These are phyloP conservation scores for Aspergillus proliferans DNA, from an alignment of 2,329 filamentous ascomycete species.

Conservation along the genomic window DNA sequence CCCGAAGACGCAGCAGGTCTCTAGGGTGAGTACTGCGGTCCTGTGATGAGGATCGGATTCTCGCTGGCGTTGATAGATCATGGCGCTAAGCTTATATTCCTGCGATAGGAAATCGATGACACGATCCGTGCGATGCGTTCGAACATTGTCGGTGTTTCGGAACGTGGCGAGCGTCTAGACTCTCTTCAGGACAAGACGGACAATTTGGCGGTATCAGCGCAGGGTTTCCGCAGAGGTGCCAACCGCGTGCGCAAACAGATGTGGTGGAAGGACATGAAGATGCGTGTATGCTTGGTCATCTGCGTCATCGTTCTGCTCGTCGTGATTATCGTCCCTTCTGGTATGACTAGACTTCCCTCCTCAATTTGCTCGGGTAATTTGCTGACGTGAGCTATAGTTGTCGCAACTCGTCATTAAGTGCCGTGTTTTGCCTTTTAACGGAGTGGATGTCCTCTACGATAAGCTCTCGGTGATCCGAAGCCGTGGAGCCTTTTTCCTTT, in stretches of 20 bases:
- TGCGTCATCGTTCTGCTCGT: slow-evolving; percentile 87
- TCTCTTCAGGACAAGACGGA: slow-evolving; percentile 87
- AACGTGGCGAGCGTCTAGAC: slow-evolving; percentile 85
- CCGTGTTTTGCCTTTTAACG: slow-evolving; percentile 7
- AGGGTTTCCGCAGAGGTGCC: slow-evolving; percentile 91
- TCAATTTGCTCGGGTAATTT: not conserved
- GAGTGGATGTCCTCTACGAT: not conserved
- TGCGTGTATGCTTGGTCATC: slow-evolving; percentile 91
- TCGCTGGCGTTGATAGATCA: not conserved
- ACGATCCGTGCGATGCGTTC: slow-evolving; percentile 93
- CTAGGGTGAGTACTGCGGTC: slow-evolving; percentile 63
- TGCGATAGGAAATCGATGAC: slow-evolving; percentile 83
- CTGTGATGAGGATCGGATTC: not conserved
- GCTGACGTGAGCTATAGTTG: slow-evolving; percentile 25
- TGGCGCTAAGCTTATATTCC: slow-evolving; percentile 3
- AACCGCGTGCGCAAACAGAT: slow-evolving; percentile 95
- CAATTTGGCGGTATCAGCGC: slow-evolving; percentile 85
- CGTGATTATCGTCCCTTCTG: slow-evolving; percentile 88
- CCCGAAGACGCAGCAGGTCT: slow-evolving; percentile 65
- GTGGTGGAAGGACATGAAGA: slow-evolving; percentile 99
- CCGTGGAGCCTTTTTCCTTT: not conserved
- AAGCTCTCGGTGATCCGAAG: not conserved
- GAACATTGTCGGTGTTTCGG: slow-evolving; percentile 94
- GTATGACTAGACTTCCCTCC: slow-evolving; percentile 48
- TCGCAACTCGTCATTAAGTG: slow-evolving; percentile 40